These are phyloP conservation scores for Rhizopogon vulgaris DNA, from an alignment of 768 basidiomycete species.

Conservation along the genomic window DNA sequence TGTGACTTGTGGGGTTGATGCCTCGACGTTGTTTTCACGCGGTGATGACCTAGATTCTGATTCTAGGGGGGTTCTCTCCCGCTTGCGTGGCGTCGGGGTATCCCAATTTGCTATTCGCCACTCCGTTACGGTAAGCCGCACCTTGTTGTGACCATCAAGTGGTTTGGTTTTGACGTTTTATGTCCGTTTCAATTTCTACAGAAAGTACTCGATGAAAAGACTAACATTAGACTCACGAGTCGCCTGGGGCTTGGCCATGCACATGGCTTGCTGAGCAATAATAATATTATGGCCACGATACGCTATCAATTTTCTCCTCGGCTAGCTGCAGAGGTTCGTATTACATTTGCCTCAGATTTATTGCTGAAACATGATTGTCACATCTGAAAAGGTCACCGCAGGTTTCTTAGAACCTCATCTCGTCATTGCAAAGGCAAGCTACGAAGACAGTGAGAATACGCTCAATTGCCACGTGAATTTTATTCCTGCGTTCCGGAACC, in stretches of 20 bases:
- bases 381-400: conserved; percentile 28
- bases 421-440: conserved; percentile 39
- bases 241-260: conserved; percentile 24
- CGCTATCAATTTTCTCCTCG: conserved; percentile 74
- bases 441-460: conserved; percentile 42
- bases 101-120: conserved; percentile 36
- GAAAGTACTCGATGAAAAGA: conserved; percentile 44
- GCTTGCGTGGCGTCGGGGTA: conserved; percentile 30
- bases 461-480: conserved; percentile 33
- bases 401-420: conserved; percentile 35
- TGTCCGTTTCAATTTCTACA: conserved; percentile 22
- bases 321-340: conserved; percentile 38
- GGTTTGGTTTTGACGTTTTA: conserved; percentile 16
- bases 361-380: conserved; percentile 4
- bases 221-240: conserved; percentile 34
- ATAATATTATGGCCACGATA: conserved; percentile 60
- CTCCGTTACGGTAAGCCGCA: conserved; percentile 33
- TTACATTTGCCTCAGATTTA: conserved; percentile 11
- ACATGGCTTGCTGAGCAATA: conserved; percentile 17
- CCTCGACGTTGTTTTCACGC: conserved; percentile 39
- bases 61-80: conserved; percentile 24
- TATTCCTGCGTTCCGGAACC: conserved; percentile 26
- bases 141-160: not conserved
- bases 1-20: conserved; percentile 41
- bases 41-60: conserved; percentile 23